phyloP scores from a whole-genome alignment of 176 grass and related monocot genomes.

The Ensete glaucum region DNA sequence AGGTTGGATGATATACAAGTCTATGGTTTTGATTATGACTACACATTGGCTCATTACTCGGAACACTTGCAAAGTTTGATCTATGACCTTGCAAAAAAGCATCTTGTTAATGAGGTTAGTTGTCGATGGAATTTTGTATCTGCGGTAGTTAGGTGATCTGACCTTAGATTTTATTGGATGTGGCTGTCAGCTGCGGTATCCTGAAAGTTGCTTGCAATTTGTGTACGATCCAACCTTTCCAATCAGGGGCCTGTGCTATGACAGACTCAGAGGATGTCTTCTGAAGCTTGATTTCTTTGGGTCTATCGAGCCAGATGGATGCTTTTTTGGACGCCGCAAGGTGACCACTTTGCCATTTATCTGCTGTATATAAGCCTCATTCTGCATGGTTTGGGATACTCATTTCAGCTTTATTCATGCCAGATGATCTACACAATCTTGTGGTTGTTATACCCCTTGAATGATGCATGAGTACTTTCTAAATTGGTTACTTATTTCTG shows the following conservation, averaged over 20 bases:
- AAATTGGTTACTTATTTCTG: too few species aligned
- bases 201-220: conserved; percentile 81
- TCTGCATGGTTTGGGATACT: background rate
- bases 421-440: background rate
- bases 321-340: conserved; percentile 79
- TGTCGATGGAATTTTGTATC: background rate
- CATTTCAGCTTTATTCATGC: background rate
- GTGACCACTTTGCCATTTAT: conserved; percentile 17
- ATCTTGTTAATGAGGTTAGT: conserved; percentile 79
- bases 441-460: background rate
- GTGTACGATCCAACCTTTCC: conserved; percentile 79
- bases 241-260: conserved; percentile 92
- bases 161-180: background rate
- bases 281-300: conserved; percentile 97
- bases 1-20: conserved; percentile 75
- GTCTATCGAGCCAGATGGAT: conserved; percentile 89
- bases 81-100: conserved; percentile 90
- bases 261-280: conserved; percentile 75
- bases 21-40: conserved; percentile 98
- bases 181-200: conserved; percentile 63
- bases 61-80: conserved; percentile 71
- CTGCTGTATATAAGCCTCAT: background rate
- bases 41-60: conserved; percentile 82
- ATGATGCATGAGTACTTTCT: too few species aligned
- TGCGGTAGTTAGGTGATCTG: conserved; percentile 1